Evolutionary conservation across 768 basidiomycete genomes (phyloP).

Genomic region (Russula sp.): DNA sequence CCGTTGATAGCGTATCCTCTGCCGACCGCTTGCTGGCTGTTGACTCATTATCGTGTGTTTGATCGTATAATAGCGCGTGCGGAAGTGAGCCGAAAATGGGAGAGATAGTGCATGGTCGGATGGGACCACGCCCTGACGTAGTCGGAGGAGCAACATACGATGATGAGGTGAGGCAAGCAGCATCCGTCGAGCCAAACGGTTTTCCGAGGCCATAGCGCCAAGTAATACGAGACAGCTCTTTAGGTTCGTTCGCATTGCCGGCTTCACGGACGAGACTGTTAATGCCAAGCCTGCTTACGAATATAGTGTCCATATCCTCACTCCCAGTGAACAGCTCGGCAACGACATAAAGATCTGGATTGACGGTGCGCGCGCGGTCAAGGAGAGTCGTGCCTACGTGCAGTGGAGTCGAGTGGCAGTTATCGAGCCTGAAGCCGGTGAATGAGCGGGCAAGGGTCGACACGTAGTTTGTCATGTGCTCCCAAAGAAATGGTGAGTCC

Average conservation of each 20-base stretch:
- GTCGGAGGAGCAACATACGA: slow-evolving; percentile 66
- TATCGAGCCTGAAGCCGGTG: slow-evolving; percentile 97
- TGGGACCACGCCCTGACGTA: slow-evolving; percentile 78
- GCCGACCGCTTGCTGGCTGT: slow-evolving; percentile 86
- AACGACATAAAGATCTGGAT: slow-evolving; percentile 93
- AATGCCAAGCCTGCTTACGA: slow-evolving; percentile 88
- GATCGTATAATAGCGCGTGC: slow-evolving; percentile 91
- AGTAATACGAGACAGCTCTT: slow-evolving; percentile 84
- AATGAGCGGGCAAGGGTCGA: slow-evolving; percentile 75
- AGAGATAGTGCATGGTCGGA: slow-evolving; percentile 67
- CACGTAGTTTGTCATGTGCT: slow-evolving; percentile 85
- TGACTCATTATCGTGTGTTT: slow-evolving; percentile 97
- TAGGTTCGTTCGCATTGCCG: slow-evolving; percentile 86
- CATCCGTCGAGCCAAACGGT: slow-evolving; percentile 96
- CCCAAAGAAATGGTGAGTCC: slow-evolving; percentile 76
- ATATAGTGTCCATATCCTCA: slow-evolving; percentile 88
- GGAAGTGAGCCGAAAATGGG: slow-evolving; percentile 84
- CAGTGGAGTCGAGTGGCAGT: slow-evolving; percentile 96
- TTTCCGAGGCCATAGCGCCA: slow-evolving; percentile 91
- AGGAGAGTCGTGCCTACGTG: slow-evolving; percentile 95
- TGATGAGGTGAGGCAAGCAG: slow-evolving; percentile 69
- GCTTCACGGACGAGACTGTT: slow-evolving; percentile 94
- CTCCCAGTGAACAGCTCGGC: slow-evolving; percentile 97
- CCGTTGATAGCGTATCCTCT: slow-evolving; percentile 93
- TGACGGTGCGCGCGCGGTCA: slow-evolving; percentile 82